Percentiles rank a stretch among this genome's conserved stretches.
These are phyloP conservation scores for Leonotis leonurus DNA, from an alignment of 257 asterid genomes.

Conservation along the genomic window DNA sequence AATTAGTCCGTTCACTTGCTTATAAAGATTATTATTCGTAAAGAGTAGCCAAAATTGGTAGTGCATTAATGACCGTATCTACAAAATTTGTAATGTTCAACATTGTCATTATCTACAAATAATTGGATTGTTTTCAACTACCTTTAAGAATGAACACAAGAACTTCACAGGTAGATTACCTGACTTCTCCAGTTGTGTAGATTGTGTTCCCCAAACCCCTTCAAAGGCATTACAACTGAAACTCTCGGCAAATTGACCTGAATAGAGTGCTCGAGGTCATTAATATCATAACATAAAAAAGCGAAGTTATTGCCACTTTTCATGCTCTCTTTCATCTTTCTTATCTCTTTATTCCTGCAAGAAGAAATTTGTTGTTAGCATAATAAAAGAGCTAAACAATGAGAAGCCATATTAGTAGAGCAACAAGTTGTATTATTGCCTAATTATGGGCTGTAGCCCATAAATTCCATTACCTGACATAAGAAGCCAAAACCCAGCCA, in stretches of 20 bases:
- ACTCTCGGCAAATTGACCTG: slow-evolving; percentile 83
- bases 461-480: slow-evolving; percentile 57
- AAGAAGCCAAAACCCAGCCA: slow-evolving; percentile 95
- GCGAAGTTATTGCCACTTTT: slow-evolving; percentile 67
- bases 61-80: not conserved
- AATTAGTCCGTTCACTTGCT: not conserved
- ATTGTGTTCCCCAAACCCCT: slow-evolving; percentile 98
- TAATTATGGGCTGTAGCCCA: not conserved
- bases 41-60: not conserved
- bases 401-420: not conserved
- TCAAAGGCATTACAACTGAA: slow-evolving; percentile 93
- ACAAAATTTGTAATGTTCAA: not conserved
- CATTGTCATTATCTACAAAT: slow-evolving; percentile 1
- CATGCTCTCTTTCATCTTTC: slow-evolving; percentile 44
- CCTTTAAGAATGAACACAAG: slow-evolving; percentile 9
- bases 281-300: slow-evolving; percentile 61
- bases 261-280: slow-evolving; percentile 75
- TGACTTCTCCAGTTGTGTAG: slow-evolving; percentile 97
- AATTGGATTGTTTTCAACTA: not conserved
- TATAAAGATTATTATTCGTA: not conserved
- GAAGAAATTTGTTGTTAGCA: slow-evolving; percentile 12
- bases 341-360: slow-evolving; percentile 81
- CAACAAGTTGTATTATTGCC: not conserved
- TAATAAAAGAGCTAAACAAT: slow-evolving; percentile 2
- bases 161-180: slow-evolving; percentile 38